A percentile compares a stretch with the other conserved stretches of the same genome.
These are phyloP conservation scores for Fusarium oligoseptatum DNA, from an alignment of 2,329 filamentous ascomycete species.

Conservation along the genomic window DNA sequence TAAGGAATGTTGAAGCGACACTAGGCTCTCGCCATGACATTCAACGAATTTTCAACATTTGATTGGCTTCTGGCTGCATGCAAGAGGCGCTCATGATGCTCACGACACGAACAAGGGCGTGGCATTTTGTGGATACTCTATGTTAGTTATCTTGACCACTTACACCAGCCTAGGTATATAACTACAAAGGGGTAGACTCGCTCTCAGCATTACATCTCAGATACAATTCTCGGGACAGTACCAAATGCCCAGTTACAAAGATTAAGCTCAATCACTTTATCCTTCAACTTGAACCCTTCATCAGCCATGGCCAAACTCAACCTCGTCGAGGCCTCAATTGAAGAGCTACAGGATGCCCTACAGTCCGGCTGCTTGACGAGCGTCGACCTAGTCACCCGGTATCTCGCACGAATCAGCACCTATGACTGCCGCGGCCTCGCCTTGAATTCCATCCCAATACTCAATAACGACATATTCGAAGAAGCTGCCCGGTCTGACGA, in stretches of 20 bases:
- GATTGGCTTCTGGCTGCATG: not conserved
- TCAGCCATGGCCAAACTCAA: slow-evolving; percentile 16
- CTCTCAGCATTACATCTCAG: not conserved
- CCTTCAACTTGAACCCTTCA: not conserved
- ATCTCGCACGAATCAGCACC: slow-evolving; percentile 42
- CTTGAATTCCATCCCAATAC: slow-evolving; percentile 15
- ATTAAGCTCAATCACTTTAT: not conserved
- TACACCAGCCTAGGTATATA: not conserved
- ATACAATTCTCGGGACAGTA: not conserved
- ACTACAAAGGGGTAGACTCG: not conserved
- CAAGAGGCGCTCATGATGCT: not conserved
- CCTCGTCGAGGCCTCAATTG: slow-evolving; percentile 45
- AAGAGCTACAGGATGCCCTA: slow-evolving; percentile 43
- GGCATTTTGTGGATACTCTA: not conserved
- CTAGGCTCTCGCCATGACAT: not conserved
- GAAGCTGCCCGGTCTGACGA: not conserved
- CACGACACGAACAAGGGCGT: not conserved
- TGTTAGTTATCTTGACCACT: not conserved
- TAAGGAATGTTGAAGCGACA: slow-evolving; percentile 1
- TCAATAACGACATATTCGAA: not conserved
- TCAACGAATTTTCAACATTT: not conserved
- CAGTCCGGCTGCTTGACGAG: slow-evolving; percentile 33
- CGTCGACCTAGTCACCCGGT: slow-evolving; percentile 46
- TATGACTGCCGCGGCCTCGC: slow-evolving; percentile 42
- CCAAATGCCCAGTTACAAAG: not conserved